A percentile compares a stretch with the other conserved stretches of the same genome.
These are phyloP conservation scores for Solanum appendiculatum DNA, from an alignment of 257 asterid species.

Conservation along the genomic window DNA sequence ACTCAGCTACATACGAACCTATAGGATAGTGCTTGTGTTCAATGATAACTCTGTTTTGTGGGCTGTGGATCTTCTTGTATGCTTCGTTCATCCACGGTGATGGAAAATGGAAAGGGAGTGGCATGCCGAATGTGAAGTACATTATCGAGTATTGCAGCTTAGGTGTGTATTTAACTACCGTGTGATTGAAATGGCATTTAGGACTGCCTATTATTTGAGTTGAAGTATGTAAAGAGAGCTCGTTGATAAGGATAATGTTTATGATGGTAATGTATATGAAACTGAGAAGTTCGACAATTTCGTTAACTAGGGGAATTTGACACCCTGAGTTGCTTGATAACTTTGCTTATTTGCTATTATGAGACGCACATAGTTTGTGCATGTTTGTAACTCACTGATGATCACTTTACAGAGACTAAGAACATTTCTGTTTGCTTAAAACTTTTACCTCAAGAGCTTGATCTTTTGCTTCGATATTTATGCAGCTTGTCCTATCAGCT, in stretches of 20 bases:
- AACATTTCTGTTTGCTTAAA: background rate
- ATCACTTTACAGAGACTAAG: background rate
- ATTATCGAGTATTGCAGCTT: background rate
- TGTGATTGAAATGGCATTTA: background rate
- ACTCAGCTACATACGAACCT: background rate
- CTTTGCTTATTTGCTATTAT: background rate
- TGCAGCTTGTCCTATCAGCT: slow-evolving; percentile 61
- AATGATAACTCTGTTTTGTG: background rate
- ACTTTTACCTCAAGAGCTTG: background rate
- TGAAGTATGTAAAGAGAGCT: background rate
- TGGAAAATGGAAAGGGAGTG: background rate
- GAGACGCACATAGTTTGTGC: background rate
- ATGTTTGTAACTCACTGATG: background rate
- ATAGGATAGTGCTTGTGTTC: background rate
- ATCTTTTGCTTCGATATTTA: background rate
- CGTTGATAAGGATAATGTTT: background rate
- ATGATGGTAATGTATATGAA: background rate
- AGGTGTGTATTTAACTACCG: background rate
- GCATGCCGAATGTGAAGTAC: background rate
- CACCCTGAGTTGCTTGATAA: background rate
- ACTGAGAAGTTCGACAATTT: background rate
- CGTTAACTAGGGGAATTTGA: background rate
- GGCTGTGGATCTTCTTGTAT: background rate
- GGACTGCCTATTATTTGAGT: background rate
- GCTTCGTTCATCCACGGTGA: background rate